Percentiles rank a stretch among this genome's conserved stretches.
These are phyloP conservation scores for Claviceps capensis DNA, from an alignment of 2,329 filamentous ascomycete species.

Conservation along the genomic window DNA sequence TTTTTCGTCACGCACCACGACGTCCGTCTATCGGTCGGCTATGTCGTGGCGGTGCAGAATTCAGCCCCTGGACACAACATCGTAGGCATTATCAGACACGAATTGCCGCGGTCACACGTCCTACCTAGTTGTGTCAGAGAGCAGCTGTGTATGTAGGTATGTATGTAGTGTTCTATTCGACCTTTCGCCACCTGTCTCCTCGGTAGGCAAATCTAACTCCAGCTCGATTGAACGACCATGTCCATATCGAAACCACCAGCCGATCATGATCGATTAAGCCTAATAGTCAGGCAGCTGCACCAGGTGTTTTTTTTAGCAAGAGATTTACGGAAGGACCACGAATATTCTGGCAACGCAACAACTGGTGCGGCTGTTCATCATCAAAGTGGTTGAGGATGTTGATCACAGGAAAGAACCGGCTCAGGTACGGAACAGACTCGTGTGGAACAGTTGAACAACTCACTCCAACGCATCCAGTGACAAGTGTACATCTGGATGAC, in stretches of 20 bases:
- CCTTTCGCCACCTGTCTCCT: background rate
- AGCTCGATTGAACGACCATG: too few relatives aligned
- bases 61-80: background rate
- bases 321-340: background rate
- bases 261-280: background rate
- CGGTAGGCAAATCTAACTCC: background rate
- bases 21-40: background rate
- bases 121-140: background rate
- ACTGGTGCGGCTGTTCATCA: background rate
- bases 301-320: background rate
- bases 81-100: background rate
- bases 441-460: background rate
- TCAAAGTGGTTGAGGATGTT: background rate
- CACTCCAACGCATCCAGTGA: background rate
- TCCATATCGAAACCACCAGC: background rate
- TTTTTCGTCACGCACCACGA: background rate
- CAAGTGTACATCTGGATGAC: background rate
- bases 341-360: background rate
- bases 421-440: background rate
- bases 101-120: background rate
- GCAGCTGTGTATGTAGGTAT: background rate
- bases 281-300: background rate
- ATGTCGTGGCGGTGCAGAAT: background rate
- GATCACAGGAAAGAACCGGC: background rate
- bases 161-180: background rate